Percentiles rank a stretch among this genome's conserved stretches.
phyloP scores from a whole-genome alignment of 78 protist species.

The Protostelium mycophagum region DNA sequence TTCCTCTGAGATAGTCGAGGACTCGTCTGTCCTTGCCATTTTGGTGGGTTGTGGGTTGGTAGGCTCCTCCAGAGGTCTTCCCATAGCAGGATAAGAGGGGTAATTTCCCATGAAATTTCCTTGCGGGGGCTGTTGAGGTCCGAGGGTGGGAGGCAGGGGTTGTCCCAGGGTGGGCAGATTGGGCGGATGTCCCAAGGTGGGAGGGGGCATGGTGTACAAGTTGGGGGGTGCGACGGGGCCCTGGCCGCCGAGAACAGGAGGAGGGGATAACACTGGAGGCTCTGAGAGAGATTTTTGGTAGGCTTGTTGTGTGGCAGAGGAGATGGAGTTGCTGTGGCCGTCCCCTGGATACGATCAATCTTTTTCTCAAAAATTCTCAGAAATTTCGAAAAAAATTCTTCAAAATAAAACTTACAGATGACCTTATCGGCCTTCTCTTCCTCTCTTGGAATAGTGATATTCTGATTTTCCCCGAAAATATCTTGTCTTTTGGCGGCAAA shows the following conservation, averaged over 20 bases:
- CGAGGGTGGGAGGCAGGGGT: too few species aligned
- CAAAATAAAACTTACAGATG: constrained; percentile 56
- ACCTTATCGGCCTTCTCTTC: constrained; percentile 21
- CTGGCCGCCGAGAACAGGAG: not conserved
- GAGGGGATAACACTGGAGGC: constrained; percentile 7
- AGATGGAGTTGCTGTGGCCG: constrained; percentile 15
- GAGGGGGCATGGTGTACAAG: not conserved
- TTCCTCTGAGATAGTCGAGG: not conserved
- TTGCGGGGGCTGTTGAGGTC: not conserved
- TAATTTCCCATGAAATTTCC: not conserved
- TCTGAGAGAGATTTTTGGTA: constrained; percentile 13
- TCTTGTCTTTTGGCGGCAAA: constrained; percentile 32
- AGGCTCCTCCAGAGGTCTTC: not conserved
- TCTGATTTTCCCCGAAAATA: constrained; percentile 44
- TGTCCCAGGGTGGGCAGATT: too few species aligned
- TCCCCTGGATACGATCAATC: not conserved
- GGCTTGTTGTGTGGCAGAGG: constrained; percentile 3
- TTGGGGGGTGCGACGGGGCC: not conserved
- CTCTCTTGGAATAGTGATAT: not conserved
- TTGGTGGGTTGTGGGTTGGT: not conserved
- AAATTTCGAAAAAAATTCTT: constrained; percentile 13
- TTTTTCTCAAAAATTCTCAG: not conserved
- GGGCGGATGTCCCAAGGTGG: not conserved
- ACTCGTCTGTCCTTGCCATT: not conserved
- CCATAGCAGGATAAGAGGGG: not conserved